Base-by-base conservation (phyloP, 2,329 filamentous ascomycete genomes). In the Paraphaeosphaeria sporulosa region DNA sequence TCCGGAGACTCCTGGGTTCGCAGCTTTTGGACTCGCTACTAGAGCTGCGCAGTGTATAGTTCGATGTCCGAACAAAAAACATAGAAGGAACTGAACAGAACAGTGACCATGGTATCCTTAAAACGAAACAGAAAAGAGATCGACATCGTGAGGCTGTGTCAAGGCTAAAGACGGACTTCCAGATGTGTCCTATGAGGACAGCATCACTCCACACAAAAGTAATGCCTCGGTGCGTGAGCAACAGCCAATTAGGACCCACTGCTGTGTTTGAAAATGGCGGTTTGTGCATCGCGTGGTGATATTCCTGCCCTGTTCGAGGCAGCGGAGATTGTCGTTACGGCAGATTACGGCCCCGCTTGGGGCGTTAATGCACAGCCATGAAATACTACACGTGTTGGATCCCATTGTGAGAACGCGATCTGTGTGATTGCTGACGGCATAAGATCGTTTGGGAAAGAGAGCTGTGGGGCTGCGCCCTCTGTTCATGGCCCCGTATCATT, bases 381-480 rank as follows among this genome's bases (percentile, higher is more conserved):
- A 3, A 38, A 43, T 19, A 30, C 13, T 10, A 30, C 50, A 52
- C 50, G 50, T 52, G 50, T 8, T 25, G 27, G 15, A 12, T 40
- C 15, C 49, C 9, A 15, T 50, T 19, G 49, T 9, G 21, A 34
- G 19, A n/a, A 52, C 17, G 21, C 34, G 49, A 52, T 52, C 49
- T 52, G 7, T 34, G 21, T 12, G 32, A 40, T 52, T 13, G 19
- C 34, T 3, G 4, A 34, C 10, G 34, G 4, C 15, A 42, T 8
- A 52, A 17, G 12, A 40, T 19, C 12, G 6, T 42, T 52, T 52
- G 2, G 49, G 49, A 52, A 52, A 34, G 49, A 52, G 49, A 43
- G 15, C 6, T 19, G 21, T 42, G 32, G 13, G 15, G 21, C 36
- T 25, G 19, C 19, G 25, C 6, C 6, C 6, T 27, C 25, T 27